Evolutionary conservation across 257 asterid genomes (phyloP).

Genomic region (Petrea volubilis): DNA sequence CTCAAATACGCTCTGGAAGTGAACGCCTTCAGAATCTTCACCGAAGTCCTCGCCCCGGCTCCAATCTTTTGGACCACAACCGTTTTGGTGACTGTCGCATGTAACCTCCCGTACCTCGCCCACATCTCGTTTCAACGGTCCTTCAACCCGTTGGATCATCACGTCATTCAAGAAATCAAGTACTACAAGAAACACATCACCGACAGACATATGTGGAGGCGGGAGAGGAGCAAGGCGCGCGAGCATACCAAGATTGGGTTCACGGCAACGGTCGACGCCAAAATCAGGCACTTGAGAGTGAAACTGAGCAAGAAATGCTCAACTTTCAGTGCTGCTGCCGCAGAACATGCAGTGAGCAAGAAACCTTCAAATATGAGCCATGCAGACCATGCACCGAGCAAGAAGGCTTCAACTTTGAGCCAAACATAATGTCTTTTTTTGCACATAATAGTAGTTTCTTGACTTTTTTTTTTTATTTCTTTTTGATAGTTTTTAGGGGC

Average conservation of each 20-base stretch:
- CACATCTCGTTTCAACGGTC: constrained; percentile 73
- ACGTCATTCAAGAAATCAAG: constrained; percentile 86
- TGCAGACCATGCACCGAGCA: too few relatives aligned
- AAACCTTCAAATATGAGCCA: constrained; percentile 25
- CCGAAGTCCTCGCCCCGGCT: constrained; percentile 76
- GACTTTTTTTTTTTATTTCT: not conserved
- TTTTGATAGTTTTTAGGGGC: constrained; percentile 27
- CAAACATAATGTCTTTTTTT: constrained; percentile 24
- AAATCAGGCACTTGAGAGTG: constrained; percentile 68
- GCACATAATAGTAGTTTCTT: constrained; percentile 13
- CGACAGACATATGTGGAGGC: constrained; percentile 80
- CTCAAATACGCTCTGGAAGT: constrained; percentile 43
- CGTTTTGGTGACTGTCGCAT: constrained; percentile 59
- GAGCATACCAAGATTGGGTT: constrained; percentile 73
- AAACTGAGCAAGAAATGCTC: constrained; percentile 66
- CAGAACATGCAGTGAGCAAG: too few relatives aligned
- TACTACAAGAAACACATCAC: constrained; percentile 62
- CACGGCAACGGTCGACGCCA: constrained; percentile 85
- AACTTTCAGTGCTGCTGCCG: not conserved
- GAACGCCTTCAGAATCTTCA: constrained; percentile 58
- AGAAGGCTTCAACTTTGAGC: constrained; percentile 18
- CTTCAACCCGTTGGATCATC: constrained; percentile 86
- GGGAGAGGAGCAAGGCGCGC: constrained; percentile 67
- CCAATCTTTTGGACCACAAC: constrained; percentile 85
- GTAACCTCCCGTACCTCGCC: constrained; percentile 78